Conservation (phyloP, 257 asterid species). For the Lavandula angustifolia region DNA sequence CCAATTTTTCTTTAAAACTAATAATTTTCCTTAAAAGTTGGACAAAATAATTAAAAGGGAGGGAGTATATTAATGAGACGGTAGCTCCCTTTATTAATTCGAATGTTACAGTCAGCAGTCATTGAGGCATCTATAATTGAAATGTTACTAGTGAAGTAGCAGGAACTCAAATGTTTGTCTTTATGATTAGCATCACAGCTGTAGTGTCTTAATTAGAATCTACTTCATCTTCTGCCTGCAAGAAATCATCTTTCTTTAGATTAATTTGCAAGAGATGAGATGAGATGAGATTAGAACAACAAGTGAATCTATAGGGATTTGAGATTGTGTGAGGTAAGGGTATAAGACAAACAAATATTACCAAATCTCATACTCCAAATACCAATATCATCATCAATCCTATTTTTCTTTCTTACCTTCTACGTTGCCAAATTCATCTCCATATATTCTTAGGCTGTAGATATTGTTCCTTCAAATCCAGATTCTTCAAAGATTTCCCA, state of each 20-base stretch:
- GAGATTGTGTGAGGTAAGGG: constrained; percentile 26
- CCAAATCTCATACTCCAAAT: constrained; percentile 43
- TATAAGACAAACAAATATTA: constrained; percentile 10
- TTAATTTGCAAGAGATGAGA: constrained; percentile 18
- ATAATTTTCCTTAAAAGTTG: no score
- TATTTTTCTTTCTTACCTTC: not conserved
- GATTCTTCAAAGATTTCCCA: constrained; percentile 6
- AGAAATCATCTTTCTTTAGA: not conserved
- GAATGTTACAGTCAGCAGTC: constrained; percentile 2
- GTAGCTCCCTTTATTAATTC: not conserved
- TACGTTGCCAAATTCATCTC: not conserved
- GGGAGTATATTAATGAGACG: no score
- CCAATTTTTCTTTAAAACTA: no score
- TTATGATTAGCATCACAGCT: constrained; percentile 22
- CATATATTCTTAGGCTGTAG: not conserved
- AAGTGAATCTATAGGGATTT: constrained; percentile 49
- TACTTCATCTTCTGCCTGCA: not conserved
- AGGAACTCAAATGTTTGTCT: no score
- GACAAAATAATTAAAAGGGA: no score
- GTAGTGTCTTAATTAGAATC: constrained; percentile 8
- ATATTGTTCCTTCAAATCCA: constrained; percentile 2
- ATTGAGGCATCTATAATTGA: not conserved
- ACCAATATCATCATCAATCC: constrained; percentile 22
- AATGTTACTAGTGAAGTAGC: no score
- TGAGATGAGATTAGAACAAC: constrained; percentile 28